Conservation (phyloP, 139 green algal genomes). For the Chlamydomonas asymmetrica region DNA sequence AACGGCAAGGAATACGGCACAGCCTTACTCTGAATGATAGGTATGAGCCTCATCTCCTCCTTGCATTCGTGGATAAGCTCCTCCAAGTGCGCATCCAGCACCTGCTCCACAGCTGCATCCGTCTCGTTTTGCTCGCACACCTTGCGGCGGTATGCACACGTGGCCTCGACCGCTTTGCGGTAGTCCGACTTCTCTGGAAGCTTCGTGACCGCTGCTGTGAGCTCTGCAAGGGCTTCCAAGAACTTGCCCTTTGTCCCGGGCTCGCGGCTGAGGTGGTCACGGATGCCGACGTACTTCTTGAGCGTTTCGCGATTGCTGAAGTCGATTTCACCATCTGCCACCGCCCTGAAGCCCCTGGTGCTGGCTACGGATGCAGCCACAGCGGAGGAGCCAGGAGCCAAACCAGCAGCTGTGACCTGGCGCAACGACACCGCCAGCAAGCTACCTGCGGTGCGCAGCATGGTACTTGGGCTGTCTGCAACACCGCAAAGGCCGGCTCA, state of each 20-base stretch:
- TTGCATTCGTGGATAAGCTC: slow-evolving; percentile 57
- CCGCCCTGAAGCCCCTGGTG: slow-evolving; percentile 33
- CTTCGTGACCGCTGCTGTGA: slow-evolving; percentile 32
- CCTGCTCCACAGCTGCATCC: slow-evolving; percentile 57
- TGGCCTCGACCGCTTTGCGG: slow-evolving; percentile 48
- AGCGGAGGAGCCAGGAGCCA: too few relatives aligned
- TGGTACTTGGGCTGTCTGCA: too few relatives aligned
- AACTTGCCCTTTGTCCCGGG: slow-evolving; percentile 36
- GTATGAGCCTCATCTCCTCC: slow-evolving; percentile 49
- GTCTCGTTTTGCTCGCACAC: slow-evolving; percentile 52
- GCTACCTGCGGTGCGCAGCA: too few relatives aligned
- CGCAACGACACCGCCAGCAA: too few relatives aligned
- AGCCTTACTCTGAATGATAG: slow-evolving; percentile 44
- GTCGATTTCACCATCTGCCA: slow-evolving; percentile 52
- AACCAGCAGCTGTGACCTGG: too few relatives aligned
- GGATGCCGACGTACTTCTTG: slow-evolving; percentile 55
- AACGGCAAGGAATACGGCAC: too few relatives aligned
- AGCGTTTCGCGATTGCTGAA: slow-evolving; percentile 42
- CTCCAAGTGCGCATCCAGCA: slow-evolving; percentile 60
- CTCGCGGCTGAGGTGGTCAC: slow-evolving; percentile 43
- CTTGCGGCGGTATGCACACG: slow-evolving; percentile 44
- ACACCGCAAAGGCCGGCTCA: too few relatives aligned
- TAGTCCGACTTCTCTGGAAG: slow-evolving; percentile 49
- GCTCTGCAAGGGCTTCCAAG: slow-evolving; percentile 34
- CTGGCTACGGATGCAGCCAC: background rate